Evolutionary conservation across 352 stramenopile species (phyloP).

Genomic region (Phytopythium montanum): DNA sequence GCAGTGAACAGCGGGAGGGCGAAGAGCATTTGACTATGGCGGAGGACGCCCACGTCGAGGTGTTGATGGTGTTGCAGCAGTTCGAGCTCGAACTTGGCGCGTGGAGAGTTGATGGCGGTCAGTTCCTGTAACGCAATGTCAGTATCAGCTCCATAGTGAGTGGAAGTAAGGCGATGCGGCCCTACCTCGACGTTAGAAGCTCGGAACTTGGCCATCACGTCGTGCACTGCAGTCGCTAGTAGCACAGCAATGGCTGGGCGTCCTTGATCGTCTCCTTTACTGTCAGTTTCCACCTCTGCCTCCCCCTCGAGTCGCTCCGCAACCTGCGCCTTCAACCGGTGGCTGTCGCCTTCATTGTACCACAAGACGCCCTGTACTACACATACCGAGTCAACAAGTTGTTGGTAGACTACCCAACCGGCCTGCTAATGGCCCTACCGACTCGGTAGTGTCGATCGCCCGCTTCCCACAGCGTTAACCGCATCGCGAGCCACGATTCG

Average conservation of each 20-base stretch:
- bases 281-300: neutral
- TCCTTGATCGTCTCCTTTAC: neutral
- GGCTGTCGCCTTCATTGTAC: neutral
- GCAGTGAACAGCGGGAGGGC: constrained; percentile 25
- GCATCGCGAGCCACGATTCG: constrained; percentile 18
- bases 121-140: neutral
- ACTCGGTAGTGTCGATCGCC: constrained; percentile 10
- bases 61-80: constrained; percentile 31
- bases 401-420: neutral
- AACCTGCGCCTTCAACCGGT: neutral
- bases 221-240: neutral
- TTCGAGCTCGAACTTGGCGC: constrained; percentile 41
- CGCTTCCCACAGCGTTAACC: constrained; percentile 20
- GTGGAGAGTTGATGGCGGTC: constrained; percentile 8
- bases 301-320: neutral
- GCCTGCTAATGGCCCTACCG: constrained; percentile 9
- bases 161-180: neutral
- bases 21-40: constrained; percentile 18
- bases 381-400: neutral
- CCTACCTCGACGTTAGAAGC: constrained; percentile 26
- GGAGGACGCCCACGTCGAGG: constrained; percentile 28
- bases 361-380: constrained; percentile 24
- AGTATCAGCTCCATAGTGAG: constrained; percentile 7
- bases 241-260: neutral
- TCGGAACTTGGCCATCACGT: constrained; percentile 16